Percentiles rank a stretch among this genome's conserved stretches.
Evolutionary conservation across 1,284 basidiomycete genomes (phyloP).

Genomic region (Coniophora puteana): DNA sequence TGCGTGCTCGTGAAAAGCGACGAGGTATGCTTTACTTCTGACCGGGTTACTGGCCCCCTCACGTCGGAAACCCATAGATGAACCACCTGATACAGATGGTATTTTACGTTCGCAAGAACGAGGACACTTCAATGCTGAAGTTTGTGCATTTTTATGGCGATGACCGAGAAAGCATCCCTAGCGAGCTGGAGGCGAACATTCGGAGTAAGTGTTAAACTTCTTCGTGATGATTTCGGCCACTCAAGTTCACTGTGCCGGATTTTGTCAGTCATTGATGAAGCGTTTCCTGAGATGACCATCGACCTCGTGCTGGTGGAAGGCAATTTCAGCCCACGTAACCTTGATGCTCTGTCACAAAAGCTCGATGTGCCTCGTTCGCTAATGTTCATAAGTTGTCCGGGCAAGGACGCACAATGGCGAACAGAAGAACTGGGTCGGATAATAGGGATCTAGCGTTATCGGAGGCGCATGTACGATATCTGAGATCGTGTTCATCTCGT

Average conservation of each 20-base stretch:
- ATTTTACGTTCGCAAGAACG: slow-evolving; percentile 60
- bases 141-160: slow-evolving; percentile 60
- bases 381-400: slow-evolving; percentile 33
- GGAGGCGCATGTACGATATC: too few species aligned
- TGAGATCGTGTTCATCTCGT: too few species aligned
- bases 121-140: slow-evolving; percentile 64
- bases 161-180: slow-evolving; percentile 43
- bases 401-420: too few species aligned
- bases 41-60: not conserved
- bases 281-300: slow-evolving; percentile 58
- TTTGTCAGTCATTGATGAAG: slow-evolving; percentile 51
- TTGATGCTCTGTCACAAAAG: slow-evolving; percentile 23
- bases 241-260: slow-evolving; percentile 7
- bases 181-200: slow-evolving; percentile 59
- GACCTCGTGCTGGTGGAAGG: slow-evolving; percentile 51
- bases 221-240: not conserved
- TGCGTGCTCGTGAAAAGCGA: slow-evolving; percentile 59
- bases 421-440: too few species aligned
- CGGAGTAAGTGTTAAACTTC: slow-evolving; percentile 40
- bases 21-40: slow-evolving; percentile 41
- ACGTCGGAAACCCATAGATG: slow-evolving; percentile 42
- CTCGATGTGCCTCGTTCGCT: slow-evolving; percentile 26
- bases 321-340: slow-evolving; percentile 34
- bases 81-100: slow-evolving; percentile 61
- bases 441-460: too few species aligned